phyloP scores from a whole-genome alignment of 2,329 filamentous ascomycete genomes.

The Blumeriella jaapii region DNA sequence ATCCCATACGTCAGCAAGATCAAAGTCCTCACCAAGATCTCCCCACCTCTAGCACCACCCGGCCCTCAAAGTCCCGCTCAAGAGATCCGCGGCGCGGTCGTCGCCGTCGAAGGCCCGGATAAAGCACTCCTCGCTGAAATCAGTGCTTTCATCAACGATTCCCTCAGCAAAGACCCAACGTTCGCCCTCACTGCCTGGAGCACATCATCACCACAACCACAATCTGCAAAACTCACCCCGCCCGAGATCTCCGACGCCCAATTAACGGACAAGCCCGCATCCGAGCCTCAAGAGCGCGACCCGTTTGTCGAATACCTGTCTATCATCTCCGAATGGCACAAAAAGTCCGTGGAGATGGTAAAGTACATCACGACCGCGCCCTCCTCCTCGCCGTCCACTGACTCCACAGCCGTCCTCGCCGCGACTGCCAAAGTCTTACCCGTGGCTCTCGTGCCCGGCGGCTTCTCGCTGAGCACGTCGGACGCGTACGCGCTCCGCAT shows the following conservation, averaged over 20 bases:
- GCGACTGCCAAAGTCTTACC: conserved; percentile 37
- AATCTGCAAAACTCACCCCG: background rate
- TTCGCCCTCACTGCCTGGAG: conserved; percentile 24
- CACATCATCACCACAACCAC: background rate
- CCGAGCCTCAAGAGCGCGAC: conserved; percentile 18
- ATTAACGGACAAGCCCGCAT: conserved; percentile 10
- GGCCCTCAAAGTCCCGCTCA: conserved; percentile 27
- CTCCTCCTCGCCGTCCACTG: conserved; percentile 1
- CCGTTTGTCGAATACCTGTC: conserved; percentile 50
- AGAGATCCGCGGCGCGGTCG: conserved; percentile 59
- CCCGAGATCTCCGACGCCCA: conserved; percentile 9
- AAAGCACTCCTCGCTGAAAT: conserved; percentile 39
- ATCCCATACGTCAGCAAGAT: conserved; percentile 69
- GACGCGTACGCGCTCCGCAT: conserved; percentile 64
- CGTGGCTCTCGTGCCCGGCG: conserved; percentile 62
- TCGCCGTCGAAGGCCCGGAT: conserved; percentile 71
- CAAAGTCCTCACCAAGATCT: conserved; percentile 62
- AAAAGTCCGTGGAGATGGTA: conserved; percentile 59
- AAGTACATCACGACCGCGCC: conserved; percentile 37
- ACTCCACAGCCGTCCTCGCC: conserved; percentile 7
- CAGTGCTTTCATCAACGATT: conserved; percentile 44
- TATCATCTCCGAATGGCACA: conserved; percentile 63
- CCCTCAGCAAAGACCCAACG: conserved; percentile 21
- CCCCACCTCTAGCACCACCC: conserved; percentile 47
- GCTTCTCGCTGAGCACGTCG: conserved; percentile 69